Base-by-base conservation (phyloP, 1,284 basidiomycete species). In the Polyporus tsugae region DNA sequence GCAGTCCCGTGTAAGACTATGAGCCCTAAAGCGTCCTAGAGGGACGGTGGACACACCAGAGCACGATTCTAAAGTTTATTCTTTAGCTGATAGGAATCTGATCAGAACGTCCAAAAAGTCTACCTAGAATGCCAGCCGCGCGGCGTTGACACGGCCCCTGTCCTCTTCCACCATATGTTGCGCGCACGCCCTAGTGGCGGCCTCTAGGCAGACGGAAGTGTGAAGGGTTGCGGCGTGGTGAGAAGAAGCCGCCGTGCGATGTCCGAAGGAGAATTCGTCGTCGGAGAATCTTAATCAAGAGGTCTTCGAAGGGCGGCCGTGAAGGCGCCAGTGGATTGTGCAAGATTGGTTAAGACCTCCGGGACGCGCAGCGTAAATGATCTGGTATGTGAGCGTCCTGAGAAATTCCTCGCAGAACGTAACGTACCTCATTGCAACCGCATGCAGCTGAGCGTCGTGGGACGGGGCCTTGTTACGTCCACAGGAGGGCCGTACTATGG, bases 351-450 rank as follows among this genome's bases (percentile, higher is more conserved):
- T 66, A 64, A 66, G 46, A 49, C 49, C 44, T 38, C 62, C 39
- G 42, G 38, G 19, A 62, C 61, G 52, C 52, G 65, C 60, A 59
- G 58, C 58, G 58, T 15, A 60, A n/a, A 60, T 38, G 36, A 41
- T 39, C 46, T 15, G n/a, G 36, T 60, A 39, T 55, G 64, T 67
- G 59, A 66, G 62, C 69, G 36, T n/a, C 19, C 42, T 60, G 15
- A 60, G 36, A 38, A 60, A 41, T 66, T 66, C 52, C 44, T 63
- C 46, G 58, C 59, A 57, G 62, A 63, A 60, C 29, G 35, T n/a
- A 36, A 67, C 68, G 63, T 60, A 70, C 71, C 71, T 70, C 71
- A 60, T 65, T 61, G 62, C 57, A 36, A 39, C 64, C 71, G 49
- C 71, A 59, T 68, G 71, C 39, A 22, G 25, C 59, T 35, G 46